A percentile compares a stretch with the other conserved stretches of the same genome.
These are phyloP conservation scores for Platismatia glauca DNA, from an alignment of 495 filamentous ascomycete genomes.

Conservation along the genomic window DNA sequence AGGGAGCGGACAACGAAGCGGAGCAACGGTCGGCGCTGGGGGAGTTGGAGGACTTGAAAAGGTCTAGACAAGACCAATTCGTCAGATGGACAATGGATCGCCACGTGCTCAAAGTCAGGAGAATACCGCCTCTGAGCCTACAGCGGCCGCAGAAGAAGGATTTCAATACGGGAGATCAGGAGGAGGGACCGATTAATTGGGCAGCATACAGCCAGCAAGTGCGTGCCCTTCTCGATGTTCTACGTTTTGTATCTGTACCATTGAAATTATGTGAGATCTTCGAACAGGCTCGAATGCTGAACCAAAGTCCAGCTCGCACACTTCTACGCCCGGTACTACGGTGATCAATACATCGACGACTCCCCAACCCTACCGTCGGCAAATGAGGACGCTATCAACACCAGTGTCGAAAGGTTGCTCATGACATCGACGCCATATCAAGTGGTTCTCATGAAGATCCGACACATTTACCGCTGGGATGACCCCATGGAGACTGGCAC, in stretches of 20 bases:
- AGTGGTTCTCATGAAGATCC: slow-evolving; percentile 26
- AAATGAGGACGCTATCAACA: slow-evolving; percentile 26
- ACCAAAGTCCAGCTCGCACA: slow-evolving; percentile 25
- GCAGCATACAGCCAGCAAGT: not conserved
- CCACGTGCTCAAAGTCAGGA: slow-evolving; percentile 30
- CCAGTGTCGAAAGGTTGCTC: slow-evolving; percentile 31
- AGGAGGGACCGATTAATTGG: not conserved
- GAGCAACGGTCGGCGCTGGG: slow-evolving; percentile 16
- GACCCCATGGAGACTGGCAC: slow-evolving; percentile 26
- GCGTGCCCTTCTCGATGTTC: not conserved
- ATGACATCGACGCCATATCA: slow-evolving; percentile 33
- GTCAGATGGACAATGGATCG: slow-evolving; percentile 33
- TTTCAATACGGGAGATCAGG: slow-evolving; percentile 12
- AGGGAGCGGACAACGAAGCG: slow-evolving; percentile 11
- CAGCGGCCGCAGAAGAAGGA: slow-evolving; percentile 20
- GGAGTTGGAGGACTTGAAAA: slow-evolving; percentile 25
- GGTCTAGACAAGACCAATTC: slow-evolving; percentile 26
- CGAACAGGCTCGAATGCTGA: slow-evolving; percentile 6
- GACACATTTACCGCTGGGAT: slow-evolving; percentile 34
- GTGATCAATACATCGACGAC: slow-evolving; percentile 32
- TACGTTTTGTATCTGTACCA: not conserved
- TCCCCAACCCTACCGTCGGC: slow-evolving; percentile 26
- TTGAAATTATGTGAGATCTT: not conserved
- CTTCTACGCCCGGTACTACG: slow-evolving; percentile 27
- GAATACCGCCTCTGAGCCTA: slow-evolving; percentile 20